Evolutionary conservation across 192 early-diverging fungal species (phyloP).

Genomic region (Cladochytrium replicatum): DNA sequence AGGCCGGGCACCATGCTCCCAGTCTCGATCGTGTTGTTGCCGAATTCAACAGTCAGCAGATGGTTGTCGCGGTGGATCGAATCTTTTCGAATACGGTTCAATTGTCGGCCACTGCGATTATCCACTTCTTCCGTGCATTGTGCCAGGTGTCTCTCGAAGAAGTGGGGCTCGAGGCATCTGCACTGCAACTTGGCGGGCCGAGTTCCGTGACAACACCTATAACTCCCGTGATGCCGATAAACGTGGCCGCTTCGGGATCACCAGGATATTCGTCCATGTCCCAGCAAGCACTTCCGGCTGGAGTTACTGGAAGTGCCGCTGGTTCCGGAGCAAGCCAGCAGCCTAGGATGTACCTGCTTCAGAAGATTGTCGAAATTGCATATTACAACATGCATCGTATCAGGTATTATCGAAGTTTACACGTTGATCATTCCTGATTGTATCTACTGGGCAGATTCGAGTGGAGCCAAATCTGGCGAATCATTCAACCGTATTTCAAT

Average conservation of each 20-base stretch:
- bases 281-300: constrained; percentile 8
- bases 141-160: constrained; percentile 83
- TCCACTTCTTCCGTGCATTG: constrained; percentile 79
- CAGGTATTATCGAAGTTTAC: constrained; percentile 91
- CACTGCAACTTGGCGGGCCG: constrained; percentile 2
- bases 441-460: constrained; percentile 41
- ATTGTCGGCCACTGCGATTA: constrained; percentile 71
- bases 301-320: too few species aligned
- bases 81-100: constrained; percentile 73
- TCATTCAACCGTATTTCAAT: constrained; percentile 67
- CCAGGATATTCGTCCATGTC: constrained; percentile 8
- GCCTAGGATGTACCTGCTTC: constrained; percentile 84
- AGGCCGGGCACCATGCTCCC: too few species aligned
- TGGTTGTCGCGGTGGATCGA: constrained; percentile 73
- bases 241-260: background rate
- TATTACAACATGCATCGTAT: constrained; percentile 98
- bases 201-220: constrained; percentile 12
- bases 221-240: background rate
- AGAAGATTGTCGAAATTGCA: constrained; percentile 90
- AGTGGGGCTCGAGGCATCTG: constrained; percentile 51
- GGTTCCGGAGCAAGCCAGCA: too few species aligned
- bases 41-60: constrained; percentile 47
- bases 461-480: constrained; percentile 60
- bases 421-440: constrained; percentile 16
- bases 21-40: constrained; percentile 33